A percentile compares a stretch with the other conserved stretches of the same genome.
phyloP scores from a whole-genome alignment of 495 filamentous ascomycete species.

The Neurospora africana region DNA sequence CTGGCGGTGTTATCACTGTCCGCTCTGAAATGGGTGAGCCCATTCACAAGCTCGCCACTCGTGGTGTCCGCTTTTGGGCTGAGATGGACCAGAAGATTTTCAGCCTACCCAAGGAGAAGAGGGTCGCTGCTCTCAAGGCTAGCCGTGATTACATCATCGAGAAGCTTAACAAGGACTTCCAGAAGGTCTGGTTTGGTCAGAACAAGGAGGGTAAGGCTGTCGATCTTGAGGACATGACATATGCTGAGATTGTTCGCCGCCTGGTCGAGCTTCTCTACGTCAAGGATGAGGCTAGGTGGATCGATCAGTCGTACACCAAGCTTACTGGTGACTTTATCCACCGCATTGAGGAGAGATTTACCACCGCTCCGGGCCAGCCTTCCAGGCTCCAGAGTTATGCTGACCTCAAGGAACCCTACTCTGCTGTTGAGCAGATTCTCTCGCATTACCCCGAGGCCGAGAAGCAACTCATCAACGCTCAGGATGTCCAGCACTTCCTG shows the following conservation, averaged over 20 bases:
- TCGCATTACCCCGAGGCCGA: slow-evolving; percentile 72
- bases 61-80: slow-evolving; percentile 90
- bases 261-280: slow-evolving; percentile 97
- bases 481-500: slow-evolving; percentile 94
- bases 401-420: slow-evolving; percentile 75
- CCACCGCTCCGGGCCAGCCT: slow-evolving; percentile 49
- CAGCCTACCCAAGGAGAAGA: slow-evolving; percentile 88
- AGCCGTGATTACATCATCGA: slow-evolving; percentile 89
- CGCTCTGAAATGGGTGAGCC: slow-evolving; percentile 98
- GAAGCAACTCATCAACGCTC: slow-evolving; percentile 88
- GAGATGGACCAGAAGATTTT: slow-evolving; percentile 99
- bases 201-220: slow-evolving; percentile 75
- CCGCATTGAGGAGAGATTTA: slow-evolving; percentile 90
- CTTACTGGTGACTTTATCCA: slow-evolving; percentile 92
- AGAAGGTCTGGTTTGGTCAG: slow-evolving; percentile 96
- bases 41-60: slow-evolving; percentile 94
- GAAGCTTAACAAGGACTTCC: slow-evolving; percentile 96
- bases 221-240: slow-evolving; percentile 97
- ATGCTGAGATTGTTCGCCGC: slow-evolving; percentile 79
- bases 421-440: slow-evolving; percentile 67
- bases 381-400: slow-evolving; percentile 67
- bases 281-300: slow-evolving; percentile 89
- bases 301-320: slow-evolving; percentile 70
- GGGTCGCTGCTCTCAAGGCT: slow-evolving; percentile 84
- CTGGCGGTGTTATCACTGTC: slow-evolving; percentile 94